Conservation (phyloP, 495 filamentous ascomycete genomes). For the Penicillium maclennaniae region DNA sequence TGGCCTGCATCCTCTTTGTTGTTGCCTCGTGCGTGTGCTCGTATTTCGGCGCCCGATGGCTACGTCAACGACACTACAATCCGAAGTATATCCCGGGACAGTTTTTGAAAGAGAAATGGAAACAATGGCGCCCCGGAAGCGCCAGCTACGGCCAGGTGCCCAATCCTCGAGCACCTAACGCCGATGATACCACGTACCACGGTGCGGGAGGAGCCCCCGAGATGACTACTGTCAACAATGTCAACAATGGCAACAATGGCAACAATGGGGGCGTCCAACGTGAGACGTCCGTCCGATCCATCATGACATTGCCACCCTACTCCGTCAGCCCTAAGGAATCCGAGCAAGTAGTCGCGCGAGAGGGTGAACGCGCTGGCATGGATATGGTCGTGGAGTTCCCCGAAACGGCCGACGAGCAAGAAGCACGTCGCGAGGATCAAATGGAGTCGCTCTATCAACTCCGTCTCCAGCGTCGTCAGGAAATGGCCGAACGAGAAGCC, state of each 20-base stretch:
- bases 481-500: conserved; percentile 73
- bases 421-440: conserved; percentile 77
- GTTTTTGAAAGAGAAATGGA: conserved; percentile 58
- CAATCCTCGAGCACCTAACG: conserved; percentile 19
- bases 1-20: conserved; percentile 35
- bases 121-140: conserved; percentile 50
- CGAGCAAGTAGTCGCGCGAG: conserved; percentile 83
- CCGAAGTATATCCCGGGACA: conserved; percentile 57
- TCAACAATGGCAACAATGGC: conserved; percentile 1
- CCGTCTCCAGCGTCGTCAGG: conserved; percentile 69
- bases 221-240: conserved; percentile 20
- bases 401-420: conserved; percentile 69
- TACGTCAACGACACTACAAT: conserved; percentile 47
- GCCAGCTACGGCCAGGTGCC: conserved; percentile 39
- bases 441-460: conserved; percentile 94
- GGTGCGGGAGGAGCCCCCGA: conserved; percentile 24
- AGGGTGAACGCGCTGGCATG: conserved; percentile 88
- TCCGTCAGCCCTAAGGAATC: conserved; percentile 60
- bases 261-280: conserved; percentile 58
- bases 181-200: conserved; percentile 23
- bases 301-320: conserved; percentile 90
- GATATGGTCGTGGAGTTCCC: conserved; percentile 87
- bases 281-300: conserved; percentile 80
- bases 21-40: conserved; percentile 38
- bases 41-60: conserved; percentile 45